These are phyloP conservation scores for Penicillium sp. DNA, from an alignment of 2,329 filamentous ascomycete species.

Conservation along the genomic window DNA sequence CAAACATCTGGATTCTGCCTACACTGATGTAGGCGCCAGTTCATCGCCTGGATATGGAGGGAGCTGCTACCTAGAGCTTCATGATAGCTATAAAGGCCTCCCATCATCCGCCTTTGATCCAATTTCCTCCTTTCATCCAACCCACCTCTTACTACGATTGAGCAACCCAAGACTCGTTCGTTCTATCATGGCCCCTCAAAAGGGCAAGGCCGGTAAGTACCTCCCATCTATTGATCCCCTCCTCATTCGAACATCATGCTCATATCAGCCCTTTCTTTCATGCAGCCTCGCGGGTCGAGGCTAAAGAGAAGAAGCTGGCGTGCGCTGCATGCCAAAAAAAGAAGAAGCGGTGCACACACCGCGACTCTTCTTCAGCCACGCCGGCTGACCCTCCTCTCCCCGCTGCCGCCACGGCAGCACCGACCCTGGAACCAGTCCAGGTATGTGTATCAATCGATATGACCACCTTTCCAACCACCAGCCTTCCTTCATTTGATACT, in stretches of 20 bases:
- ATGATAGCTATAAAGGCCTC: background rate
- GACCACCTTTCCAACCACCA: no score
- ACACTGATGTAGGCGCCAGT: no score
- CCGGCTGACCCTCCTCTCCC: background rate
- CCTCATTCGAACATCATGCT: background rate
- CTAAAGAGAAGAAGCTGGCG: conserved; percentile 1
- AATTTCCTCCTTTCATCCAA: background rate
- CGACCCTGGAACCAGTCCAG: background rate
- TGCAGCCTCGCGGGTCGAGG: conserved; percentile 4
- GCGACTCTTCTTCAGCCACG: background rate
- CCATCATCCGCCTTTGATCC: background rate
- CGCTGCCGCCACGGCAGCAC: background rate
- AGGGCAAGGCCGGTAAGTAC: background rate
- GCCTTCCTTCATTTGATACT: background rate
- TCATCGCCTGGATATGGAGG: no score
- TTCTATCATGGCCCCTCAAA: background rate
- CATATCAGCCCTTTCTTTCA: background rate
- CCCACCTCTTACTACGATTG: background rate
- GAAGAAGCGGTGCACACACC: conserved; percentile 25
- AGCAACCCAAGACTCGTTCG: background rate
- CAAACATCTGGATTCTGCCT: no score
- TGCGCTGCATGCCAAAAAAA: conserved; percentile 20
- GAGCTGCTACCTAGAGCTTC: no score
- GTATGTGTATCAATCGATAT: background rate
- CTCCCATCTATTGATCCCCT: background rate